phyloP scores from a whole-genome alignment of 345 rosid species.

The Eucalyptus paniculata region DNA sequence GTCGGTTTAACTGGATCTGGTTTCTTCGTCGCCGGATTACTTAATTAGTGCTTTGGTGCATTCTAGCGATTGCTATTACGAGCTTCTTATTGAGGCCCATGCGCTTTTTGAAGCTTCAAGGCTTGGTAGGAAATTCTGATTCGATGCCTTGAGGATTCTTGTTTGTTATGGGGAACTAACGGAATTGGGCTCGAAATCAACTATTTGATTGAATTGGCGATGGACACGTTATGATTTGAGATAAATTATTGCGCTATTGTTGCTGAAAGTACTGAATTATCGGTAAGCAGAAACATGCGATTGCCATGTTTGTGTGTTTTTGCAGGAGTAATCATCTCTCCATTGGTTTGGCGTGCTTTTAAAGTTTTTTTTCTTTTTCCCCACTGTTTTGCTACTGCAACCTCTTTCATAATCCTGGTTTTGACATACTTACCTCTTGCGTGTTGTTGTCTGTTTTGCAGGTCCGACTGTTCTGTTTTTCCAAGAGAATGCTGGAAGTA shows the following conservation, averaged over 20 bases:
- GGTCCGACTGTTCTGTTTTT: constrained; percentile 96
- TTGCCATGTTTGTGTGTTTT: not conserved
- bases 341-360: not conserved
- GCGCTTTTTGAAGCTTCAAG: not conserved
- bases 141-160: not conserved
- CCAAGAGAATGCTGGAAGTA: constrained; percentile 99
- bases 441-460: constrained; percentile 22
- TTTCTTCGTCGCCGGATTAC: not conserved
- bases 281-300: not conserved
- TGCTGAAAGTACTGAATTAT: not conserved
- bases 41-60: not conserved
- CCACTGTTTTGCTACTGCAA: not conserved
- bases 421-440: not conserved
- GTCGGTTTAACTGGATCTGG: not conserved
- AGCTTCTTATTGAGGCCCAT: not conserved
- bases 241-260: not conserved
- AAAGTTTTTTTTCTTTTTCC: not conserved
- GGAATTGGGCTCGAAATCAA: not conserved
- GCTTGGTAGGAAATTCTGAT: not conserved
- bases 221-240: not conserved
- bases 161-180: not conserved
- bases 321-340: not conserved
- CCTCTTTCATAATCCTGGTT: not conserved
- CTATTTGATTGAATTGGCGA: not conserved
- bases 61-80: not conserved